These are phyloP conservation scores for Phoma herbarum DNA, from an alignment of 2,329 filamentous ascomycete genomes.

Conservation along the genomic window DNA sequence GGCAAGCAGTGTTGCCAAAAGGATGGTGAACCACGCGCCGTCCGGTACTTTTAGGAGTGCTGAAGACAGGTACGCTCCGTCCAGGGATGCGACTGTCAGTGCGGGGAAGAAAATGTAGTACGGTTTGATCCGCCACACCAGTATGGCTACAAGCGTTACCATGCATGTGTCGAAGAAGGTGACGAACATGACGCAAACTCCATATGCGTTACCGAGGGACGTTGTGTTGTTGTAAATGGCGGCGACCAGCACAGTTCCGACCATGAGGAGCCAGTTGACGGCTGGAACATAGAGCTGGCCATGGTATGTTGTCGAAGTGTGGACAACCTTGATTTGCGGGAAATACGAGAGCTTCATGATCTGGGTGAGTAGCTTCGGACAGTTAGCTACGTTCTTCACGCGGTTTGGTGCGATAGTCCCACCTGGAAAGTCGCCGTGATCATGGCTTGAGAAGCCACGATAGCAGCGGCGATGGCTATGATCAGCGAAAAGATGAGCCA, in stretches of 20 bases:
- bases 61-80: constrained; percentile 74
- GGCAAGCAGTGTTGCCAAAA: constrained; percentile 69
- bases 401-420: constrained; percentile 13
- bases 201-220: constrained; percentile 75
- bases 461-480: constrained; percentile 73
- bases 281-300: constrained; percentile 80
- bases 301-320: constrained; percentile 75
- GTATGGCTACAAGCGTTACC: constrained; percentile 74
- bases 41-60: constrained; percentile 76
- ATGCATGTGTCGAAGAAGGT: constrained; percentile 81
- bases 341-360: constrained; percentile 79
- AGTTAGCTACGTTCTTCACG: constrained; percentile 29
- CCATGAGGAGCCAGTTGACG: constrained; percentile 79
- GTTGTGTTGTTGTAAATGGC: constrained; percentile 75
- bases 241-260: constrained; percentile 76
- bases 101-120: constrained; percentile 68
- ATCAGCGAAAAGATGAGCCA: constrained; percentile 74
- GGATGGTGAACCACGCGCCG: constrained; percentile 81
- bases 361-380: constrained; percentile 65
- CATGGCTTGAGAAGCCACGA: constrained; percentile 81
- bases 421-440: constrained; percentile 79
- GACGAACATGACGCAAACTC: constrained; percentile 81
- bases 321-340: constrained; percentile 76
- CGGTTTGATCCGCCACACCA: constrained; percentile 74
- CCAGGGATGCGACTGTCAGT: constrained; percentile 70